Conservation (phyloP, 257 asterid species). For the Rauvolfia tetraphylla region DNA sequence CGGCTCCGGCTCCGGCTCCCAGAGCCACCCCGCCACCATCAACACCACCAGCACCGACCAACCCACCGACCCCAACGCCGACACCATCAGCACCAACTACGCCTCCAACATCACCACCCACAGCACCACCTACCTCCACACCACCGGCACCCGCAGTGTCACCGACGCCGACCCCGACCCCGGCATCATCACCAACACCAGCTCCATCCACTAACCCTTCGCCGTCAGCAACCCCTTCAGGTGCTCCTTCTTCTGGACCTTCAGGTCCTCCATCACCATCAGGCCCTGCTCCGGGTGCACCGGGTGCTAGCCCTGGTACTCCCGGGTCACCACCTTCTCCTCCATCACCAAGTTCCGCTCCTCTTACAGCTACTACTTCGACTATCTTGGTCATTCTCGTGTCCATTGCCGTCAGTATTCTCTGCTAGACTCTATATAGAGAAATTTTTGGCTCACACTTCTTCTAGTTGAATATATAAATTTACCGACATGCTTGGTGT, state of each 20-base stretch:
- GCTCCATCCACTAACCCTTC: neutral
- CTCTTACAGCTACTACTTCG: conserved; percentile 5
- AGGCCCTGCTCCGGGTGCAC: neutral
- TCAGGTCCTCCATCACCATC: conserved; percentile 4
- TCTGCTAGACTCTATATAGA: neutral
- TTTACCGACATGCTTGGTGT: neutral
- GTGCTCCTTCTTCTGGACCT: neutral
- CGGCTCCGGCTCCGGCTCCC: too few species aligned
- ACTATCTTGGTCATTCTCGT: conserved; percentile 4
- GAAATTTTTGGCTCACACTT: neutral
- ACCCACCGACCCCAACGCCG: neutral
- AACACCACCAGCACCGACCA: too few species aligned
- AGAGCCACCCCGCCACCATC: too few species aligned
- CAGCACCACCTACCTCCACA: conserved; percentile 20
- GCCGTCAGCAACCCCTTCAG: neutral
- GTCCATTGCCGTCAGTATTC: conserved; percentile 1
- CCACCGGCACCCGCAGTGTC: neutral
- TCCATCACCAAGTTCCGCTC: conserved; percentile 9
- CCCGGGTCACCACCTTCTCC: conserved; percentile 10
- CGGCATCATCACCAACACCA: conserved; percentile 1
- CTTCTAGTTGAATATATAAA: conserved; percentile 1
- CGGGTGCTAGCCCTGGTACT: neutral
- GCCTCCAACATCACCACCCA: conserved; percentile 7
- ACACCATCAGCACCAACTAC: neutral
- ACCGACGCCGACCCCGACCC: neutral